These are phyloP conservation scores for Starmerella asiatica DNA, from an alignment of 805 yeast genomes.

Conservation along the genomic window DNA sequence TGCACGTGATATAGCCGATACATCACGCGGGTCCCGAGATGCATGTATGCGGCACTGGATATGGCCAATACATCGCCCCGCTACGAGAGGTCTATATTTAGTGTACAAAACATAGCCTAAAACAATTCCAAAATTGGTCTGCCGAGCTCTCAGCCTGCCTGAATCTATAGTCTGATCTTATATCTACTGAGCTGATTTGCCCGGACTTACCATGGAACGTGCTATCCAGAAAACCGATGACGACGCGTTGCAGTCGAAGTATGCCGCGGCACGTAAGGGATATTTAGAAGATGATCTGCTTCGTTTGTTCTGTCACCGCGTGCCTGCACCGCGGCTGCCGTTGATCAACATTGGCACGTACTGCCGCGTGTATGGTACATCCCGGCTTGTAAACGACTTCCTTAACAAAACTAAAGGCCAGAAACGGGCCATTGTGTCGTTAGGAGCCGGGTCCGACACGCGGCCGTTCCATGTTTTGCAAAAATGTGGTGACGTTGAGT, in stretches of 20 bases:
- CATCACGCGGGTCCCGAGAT: too few species aligned
- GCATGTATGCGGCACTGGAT: too few species aligned
- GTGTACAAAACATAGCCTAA: too few species aligned
- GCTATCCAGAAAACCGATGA: conserved; percentile 43
- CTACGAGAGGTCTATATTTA: too few species aligned
- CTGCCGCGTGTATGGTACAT: conserved; percentile 36
- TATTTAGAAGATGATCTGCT: conserved; percentile 36
- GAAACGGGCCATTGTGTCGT: conserved; percentile 38
- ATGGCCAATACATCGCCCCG: too few species aligned
- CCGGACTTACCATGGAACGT: conserved; percentile 19
- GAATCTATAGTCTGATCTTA: too few species aligned
- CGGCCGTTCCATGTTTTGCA: conserved; percentile 41
- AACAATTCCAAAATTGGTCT: too few species aligned
- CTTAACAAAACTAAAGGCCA: conserved; percentile 19
- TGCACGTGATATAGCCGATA: too few species aligned
- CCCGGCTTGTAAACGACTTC: conserved; percentile 31
- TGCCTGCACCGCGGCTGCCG: conserved; percentile 35
- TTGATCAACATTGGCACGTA: conserved; percentile 51
- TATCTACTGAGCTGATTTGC: too few species aligned
- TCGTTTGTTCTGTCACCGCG: conserved; percentile 8
- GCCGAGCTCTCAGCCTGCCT: too few species aligned
- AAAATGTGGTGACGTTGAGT: conserved; percentile 26
- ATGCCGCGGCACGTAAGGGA: conserved; percentile 33
- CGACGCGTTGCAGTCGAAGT: conserved; percentile 45
- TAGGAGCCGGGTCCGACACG: conserved; percentile 79